phyloP scores from a whole-genome alignment of 495 filamentous ascomycete species.

The Aspergillus diversus region DNA sequence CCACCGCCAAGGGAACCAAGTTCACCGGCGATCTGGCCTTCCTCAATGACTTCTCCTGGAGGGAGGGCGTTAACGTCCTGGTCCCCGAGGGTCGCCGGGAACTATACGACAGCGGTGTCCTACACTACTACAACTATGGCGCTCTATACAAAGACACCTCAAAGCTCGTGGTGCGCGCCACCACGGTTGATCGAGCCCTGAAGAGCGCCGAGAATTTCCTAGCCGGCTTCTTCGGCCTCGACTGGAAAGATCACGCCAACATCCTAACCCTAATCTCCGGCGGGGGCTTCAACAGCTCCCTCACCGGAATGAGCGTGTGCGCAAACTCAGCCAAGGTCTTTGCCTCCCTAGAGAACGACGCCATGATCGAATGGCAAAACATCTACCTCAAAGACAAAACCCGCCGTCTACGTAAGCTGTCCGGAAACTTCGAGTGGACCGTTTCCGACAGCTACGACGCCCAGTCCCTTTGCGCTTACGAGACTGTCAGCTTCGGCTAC shows the following conservation, averaged over 20 bases:
- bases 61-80: slow-evolving; percentile 49
- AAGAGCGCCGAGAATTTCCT: slow-evolving; percentile 52
- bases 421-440: slow-evolving; percentile 53
- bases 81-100: slow-evolving; percentile 56
- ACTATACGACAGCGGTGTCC: slow-evolving; percentile 53
- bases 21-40: slow-evolving; percentile 55
- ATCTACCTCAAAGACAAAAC: slow-evolving; percentile 55
- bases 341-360: slow-evolving; percentile 2
- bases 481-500: slow-evolving; percentile 63
- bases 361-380: slow-evolving; percentile 35
- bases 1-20: slow-evolving; percentile 31
- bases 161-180: slow-evolving; percentile 65
- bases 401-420: slow-evolving; percentile 45
- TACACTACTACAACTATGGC: slow-evolving; percentile 65
- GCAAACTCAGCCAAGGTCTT: slow-evolving; percentile 29
- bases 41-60: slow-evolving; percentile 56
- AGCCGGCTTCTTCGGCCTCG: slow-evolving; percentile 61
- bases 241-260: slow-evolving; percentile 58
- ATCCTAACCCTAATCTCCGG: slow-evolving; percentile 54
- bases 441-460: slow-evolving; percentile 55
- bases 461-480: slow-evolving; percentile 60
- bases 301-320: slow-evolving; percentile 42
- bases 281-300: slow-evolving; percentile 8
- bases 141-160: slow-evolving; percentile 61
- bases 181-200: slow-evolving; percentile 57